Evolutionary conservation across 2,329 filamentous ascomycete species (phyloP), one percentile per base, ranked within the genome.

Genomic region (Dendryphion nanum): DNA sequence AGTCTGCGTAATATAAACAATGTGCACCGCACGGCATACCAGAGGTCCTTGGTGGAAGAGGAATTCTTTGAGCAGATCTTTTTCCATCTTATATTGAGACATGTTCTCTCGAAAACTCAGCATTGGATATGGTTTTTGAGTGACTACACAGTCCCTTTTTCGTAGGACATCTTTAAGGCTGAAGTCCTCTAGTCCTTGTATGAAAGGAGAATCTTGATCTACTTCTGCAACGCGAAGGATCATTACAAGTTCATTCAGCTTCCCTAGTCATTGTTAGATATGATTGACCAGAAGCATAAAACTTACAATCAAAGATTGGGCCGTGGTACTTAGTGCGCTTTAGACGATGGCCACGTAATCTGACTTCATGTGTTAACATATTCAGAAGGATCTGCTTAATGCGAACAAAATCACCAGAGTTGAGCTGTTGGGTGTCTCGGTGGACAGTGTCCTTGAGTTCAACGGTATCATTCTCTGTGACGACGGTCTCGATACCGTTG

Each of bases 191-290:
- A 51, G 15, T 12, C 43, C 51, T 43, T 55, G 50, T 1, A 41
- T 17, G 8, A 41, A 41, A 6, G 30, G 24, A 2, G 42, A 23
- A 6, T 39, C 31, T 7, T 7, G n/a, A 21, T 52, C 50, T 24
- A 47, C 26, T 18, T 43, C 38, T 7, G 29, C 21, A 2, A 47
- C 39, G 10, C 44, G 13, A 4, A 51, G n/a, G 1, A 51, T 16
- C 37, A 58, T 42, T 18, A 50, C 44, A 2, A 58, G 12, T 15
- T 58, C 52, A 24, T 58, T 58, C 2, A 55, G 21, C n/a, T 53
- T 57, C 26, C 40, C 55, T 58, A 19, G 18, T 12, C 1, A 4
- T n/a, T 14, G 35, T 48, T 18, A 43, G 42, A 35, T 23, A 10
- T 30, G 14, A 7, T 17, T 14, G 14, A 29, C 23, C 18, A 3